Percentiles rank a stretch among this genome's conserved stretches.
Evolutionary conservation across 495 filamentous ascomycete genomes (phyloP).

Genomic region (Trichocladium antarcticum): DNA sequence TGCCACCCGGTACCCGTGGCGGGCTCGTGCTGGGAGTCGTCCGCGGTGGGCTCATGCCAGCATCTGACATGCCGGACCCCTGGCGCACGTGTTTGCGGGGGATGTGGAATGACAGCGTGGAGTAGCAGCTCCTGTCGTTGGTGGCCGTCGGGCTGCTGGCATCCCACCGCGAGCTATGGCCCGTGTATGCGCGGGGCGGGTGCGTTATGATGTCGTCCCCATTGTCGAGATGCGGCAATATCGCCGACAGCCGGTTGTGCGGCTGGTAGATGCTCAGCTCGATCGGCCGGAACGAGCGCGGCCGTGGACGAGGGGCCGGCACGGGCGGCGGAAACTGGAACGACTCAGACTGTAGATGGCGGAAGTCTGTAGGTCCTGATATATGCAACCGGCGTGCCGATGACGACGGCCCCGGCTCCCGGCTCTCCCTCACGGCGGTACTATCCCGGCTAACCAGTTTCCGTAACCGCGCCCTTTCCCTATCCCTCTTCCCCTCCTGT

Average conservation of each 20-base stretch:
- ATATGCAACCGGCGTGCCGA: constrained; percentile 35
- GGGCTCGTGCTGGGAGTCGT: constrained; percentile 18
- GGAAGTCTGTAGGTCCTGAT: constrained; percentile 40
- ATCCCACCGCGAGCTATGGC: constrained; percentile 26
- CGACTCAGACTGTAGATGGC: constrained; percentile 39
- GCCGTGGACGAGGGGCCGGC: constrained; percentile 18
- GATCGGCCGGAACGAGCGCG: constrained; percentile 51
- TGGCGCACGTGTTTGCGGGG: constrained; percentile 35
- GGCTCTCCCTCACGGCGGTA: constrained; percentile 22
- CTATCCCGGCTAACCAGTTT: constrained; percentile 24
- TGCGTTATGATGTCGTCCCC: constrained; percentile 24
- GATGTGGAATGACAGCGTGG: constrained; percentile 41
- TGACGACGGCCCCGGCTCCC: constrained; percentile 27
- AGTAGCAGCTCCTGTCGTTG: constrained; percentile 38
- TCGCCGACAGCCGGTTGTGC: constrained; percentile 54
- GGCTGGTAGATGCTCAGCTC: constrained; percentile 64
- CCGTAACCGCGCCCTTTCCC: constrained; percentile 24
- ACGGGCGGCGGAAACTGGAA: constrained; percentile 26
- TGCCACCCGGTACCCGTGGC: no score
- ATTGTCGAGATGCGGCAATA: constrained; percentile 41
- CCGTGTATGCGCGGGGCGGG: constrained; percentile 32
- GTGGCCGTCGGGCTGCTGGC: constrained; percentile 23
- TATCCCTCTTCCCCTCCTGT: constrained; percentile 30
- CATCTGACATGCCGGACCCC: constrained; percentile 19
- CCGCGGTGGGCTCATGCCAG: constrained; percentile 15